Percentiles rank a stretch among this genome's conserved stretches.
phyloP scores from a whole-genome alignment of 441 rosid genomes.

The Monsonia emarginata region DNA sequence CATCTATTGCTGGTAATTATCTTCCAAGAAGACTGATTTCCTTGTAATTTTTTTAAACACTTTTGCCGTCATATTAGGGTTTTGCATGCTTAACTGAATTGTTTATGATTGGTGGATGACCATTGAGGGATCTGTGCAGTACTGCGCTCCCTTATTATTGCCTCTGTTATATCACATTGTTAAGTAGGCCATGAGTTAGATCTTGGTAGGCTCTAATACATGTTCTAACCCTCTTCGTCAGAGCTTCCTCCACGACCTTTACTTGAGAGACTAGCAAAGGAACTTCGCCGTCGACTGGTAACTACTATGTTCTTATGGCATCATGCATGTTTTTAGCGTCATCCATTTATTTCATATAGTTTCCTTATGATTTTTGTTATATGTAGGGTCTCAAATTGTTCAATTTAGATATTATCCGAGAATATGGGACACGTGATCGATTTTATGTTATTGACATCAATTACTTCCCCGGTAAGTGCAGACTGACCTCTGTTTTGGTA shows the following conservation, averaged over 20 bases:
- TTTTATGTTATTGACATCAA: slow-evolving; percentile 59
- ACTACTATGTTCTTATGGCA: neutral
- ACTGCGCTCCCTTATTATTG: neutral
- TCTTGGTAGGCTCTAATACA: slow-evolving; percentile 9
- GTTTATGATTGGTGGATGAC: neutral
- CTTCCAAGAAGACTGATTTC: neutral
- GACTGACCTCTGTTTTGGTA: neutral
- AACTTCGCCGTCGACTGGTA: slow-evolving; percentile 61
- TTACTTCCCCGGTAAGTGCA: slow-evolving; percentile 57
- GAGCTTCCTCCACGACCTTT: slow-evolving; percentile 83
- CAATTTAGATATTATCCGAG: slow-evolving; percentile 58
- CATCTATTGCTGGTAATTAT: slow-evolving; percentile 58
- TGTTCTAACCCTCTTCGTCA: slow-evolving; percentile 20
- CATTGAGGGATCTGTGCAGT: neutral
- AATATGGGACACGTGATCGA: slow-evolving; percentile 46
- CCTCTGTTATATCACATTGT: neutral
- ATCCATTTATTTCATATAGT: neutral
- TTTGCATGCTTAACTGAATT: neutral
- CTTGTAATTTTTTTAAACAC: too few species aligned
- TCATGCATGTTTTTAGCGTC: neutral
- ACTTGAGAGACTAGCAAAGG: slow-evolving; percentile 71
- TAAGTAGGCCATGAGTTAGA: neutral
- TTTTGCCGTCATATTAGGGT: too few species aligned
- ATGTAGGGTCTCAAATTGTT: slow-evolving; percentile 45
- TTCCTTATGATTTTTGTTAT: slow-evolving; percentile 2